Evolutionary conservation across 2,329 filamentous ascomycete genomes (phyloP).

Genomic region (Fusarium devonianum): DNA sequence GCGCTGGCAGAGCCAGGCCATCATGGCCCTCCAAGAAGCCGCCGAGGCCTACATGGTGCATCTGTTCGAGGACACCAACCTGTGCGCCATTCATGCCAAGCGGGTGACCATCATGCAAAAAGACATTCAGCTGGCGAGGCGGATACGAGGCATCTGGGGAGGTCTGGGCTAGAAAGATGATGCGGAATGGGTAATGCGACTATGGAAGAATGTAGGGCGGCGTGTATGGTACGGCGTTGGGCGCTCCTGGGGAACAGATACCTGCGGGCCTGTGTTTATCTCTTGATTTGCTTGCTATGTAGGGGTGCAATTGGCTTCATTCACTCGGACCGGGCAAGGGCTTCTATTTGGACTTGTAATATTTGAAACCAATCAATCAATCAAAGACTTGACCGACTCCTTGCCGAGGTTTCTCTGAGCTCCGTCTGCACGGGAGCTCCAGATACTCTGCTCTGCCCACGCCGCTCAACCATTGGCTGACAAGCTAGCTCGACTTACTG

Average conservation of each 20-base stretch:
- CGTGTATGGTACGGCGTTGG: slow-evolving; percentile 27
- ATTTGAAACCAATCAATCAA: slow-evolving; percentile 14
- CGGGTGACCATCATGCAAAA: slow-evolving; percentile 97
- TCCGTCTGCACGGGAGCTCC: slow-evolving; percentile 1
- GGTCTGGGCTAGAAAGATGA: slow-evolving; percentile 60
- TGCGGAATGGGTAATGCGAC: slow-evolving; percentile 7
- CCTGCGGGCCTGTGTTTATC: slow-evolving; percentile 25
- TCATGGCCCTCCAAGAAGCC: slow-evolving; percentile 91
- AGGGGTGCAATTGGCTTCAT: slow-evolving; percentile 3
- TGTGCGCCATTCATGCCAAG: slow-evolving; percentile 96
- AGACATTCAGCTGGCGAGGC: slow-evolving; percentile 90
- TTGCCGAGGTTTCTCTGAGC: not conserved
- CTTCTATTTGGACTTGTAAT: slow-evolving; percentile 13
- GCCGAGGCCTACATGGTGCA: slow-evolving; percentile 96
- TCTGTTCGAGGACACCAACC: slow-evolving; percentile 83
- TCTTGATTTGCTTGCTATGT: slow-evolving; percentile 20
- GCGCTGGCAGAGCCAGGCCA: slow-evolving; percentile 95
- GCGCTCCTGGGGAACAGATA: slow-evolving; percentile 34
- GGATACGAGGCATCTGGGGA: slow-evolving; percentile 81
- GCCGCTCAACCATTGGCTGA: slow-evolving; percentile 31
- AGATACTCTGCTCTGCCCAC: slow-evolving; percentile 23
- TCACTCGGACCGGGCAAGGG: not conserved
- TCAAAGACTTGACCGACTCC: slow-evolving; percentile 2
- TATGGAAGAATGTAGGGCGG: slow-evolving; percentile 18
- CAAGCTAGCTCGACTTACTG: slow-evolving; percentile 19